Evolutionary conservation across 768 basidiomycete species (phyloP), one percentile per base, ranked within the genome.

Genomic region (Podaxis sp.): DNA sequence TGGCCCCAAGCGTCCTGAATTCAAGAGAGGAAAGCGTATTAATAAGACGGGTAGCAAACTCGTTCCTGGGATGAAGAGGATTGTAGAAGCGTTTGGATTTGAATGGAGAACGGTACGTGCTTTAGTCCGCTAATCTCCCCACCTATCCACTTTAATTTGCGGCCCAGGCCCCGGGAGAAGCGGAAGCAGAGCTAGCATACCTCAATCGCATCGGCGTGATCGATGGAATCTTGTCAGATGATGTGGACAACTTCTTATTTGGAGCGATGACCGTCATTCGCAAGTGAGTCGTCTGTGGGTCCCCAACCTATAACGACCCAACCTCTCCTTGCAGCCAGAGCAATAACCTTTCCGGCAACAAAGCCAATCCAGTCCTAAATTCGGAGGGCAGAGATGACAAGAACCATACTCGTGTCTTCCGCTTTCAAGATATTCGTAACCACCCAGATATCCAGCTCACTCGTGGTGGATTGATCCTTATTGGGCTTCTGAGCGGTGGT

Each of bases 161-260:
- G 64, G 66, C 25, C 64, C 53, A 87, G 87, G 95, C 93, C 14
- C 95, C 95, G 5, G 94, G 93, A 16, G 95, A 97, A 73, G 95
- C 95, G 0, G 95, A 98, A 71, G 95, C 95, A 0, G 95, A 96
- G 68, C 78, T 98, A 2, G 95, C 95, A 0, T 88, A 91, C 63
- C 78, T 98, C 56, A 95, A 93, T 66, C 77, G 82, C 3, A 82
- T 87, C 46, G 93, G 93, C 2, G 71, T 90, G 55, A 90, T 98
- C 59, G 95, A 98, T 69, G 92, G 88, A 0, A 83, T 97, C 25
- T 79, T 95, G 47, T 91, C 95, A 0, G 95, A 98, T 71, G 95
- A 97, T 67, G 94, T 95, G 1, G 95, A 98, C 68, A 95, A 86
- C 57, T 89, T 96, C 68, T 74, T 97, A 2, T 98, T 98, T 63